Percentiles rank a stretch among this genome's conserved stretches.
These are phyloP conservation scores for Trichophyton rubrum DNA, from an alignment of 2,329 filamentous ascomycete species.

Conservation along the genomic window DNA sequence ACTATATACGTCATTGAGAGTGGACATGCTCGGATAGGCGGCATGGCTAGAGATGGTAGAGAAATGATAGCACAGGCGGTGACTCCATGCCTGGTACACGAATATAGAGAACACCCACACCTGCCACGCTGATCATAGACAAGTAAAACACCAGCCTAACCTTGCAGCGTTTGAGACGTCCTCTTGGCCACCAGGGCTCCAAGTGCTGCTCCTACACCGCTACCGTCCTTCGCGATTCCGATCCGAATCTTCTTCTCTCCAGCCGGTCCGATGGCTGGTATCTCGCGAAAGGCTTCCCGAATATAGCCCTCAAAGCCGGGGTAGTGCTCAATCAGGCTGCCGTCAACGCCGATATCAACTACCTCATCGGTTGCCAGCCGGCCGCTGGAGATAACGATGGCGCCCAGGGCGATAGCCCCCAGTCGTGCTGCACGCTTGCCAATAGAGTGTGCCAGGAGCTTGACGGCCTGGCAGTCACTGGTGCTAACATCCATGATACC, in stretches of 20 bases:
- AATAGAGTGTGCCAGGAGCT: constrained; percentile 68
- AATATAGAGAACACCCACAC: too few species aligned
- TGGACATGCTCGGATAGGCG: too few species aligned
- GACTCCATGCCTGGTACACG: too few species aligned
- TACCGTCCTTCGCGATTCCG: constrained; percentile 93
- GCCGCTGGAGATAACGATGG: constrained; percentile 68
- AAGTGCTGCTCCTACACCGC: constrained; percentile 84
- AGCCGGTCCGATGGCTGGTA: constrained; percentile 62
- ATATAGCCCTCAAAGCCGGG: constrained; percentile 84
- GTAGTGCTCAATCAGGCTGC: constrained; percentile 89
- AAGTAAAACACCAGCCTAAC: neutral
- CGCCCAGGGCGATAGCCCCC: constrained; percentile 75
- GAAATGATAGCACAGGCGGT: too few species aligned
- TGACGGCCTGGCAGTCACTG: constrained; percentile 81
- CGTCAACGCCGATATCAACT: constrained; percentile 87
- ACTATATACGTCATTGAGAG: too few species aligned
- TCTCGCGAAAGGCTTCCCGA: constrained; percentile 62
- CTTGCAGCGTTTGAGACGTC: constrained; percentile 18
- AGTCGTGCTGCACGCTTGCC: constrained; percentile 80
- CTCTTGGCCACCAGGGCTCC: constrained; percentile 80
- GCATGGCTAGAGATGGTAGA: too few species aligned
- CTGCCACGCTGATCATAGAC: neutral
- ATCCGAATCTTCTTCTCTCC: constrained; percentile 83
- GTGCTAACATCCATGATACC: constrained; percentile 62
- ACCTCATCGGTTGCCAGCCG: constrained; percentile 56